Evolutionary conservation across 495 filamentous ascomycete genomes (phyloP).

Genomic region (Hypoxylon intermedium): DNA sequence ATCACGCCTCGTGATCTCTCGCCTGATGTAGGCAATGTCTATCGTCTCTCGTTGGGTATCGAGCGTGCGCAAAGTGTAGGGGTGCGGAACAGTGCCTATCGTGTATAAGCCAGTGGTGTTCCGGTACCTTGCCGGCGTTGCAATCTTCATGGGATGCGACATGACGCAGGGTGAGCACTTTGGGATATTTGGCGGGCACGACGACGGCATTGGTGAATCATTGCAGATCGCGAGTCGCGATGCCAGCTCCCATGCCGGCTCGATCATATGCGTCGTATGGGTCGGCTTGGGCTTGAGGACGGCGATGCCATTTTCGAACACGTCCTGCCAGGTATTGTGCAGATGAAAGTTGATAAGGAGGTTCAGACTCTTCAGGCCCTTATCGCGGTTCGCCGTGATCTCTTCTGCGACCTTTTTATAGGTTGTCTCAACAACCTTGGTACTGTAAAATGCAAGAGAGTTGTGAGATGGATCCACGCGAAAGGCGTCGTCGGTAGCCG

Average conservation of each 20-base stretch:
- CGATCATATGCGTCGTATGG: conserved; percentile 73
- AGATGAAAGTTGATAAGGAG: conserved; percentile 85
- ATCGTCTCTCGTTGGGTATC: conserved; percentile 57
- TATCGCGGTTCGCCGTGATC: conserved; percentile 57
- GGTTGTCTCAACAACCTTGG: conserved; percentile 60
- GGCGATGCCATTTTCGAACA: conserved; percentile 74
- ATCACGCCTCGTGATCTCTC: conserved; percentile 75
- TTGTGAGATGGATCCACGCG: conserved; percentile 66
- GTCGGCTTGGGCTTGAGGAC: conserved; percentile 78
- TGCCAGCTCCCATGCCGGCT: conserved; percentile 74
- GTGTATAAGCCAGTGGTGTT: conserved; percentile 74
- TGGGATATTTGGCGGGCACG: conserved; percentile 84
- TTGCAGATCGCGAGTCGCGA: conserved; percentile 76
- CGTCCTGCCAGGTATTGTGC: conserved; percentile 82
- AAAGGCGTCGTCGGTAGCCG: conserved; percentile 66
- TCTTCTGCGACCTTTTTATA: conserved; percentile 74
- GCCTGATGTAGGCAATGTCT: conserved; percentile 72
- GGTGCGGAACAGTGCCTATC: conserved; percentile 88
- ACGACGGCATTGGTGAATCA: conserved; percentile 68
- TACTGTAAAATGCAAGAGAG: conserved; percentile 81
- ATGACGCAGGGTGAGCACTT: conserved; percentile 77
- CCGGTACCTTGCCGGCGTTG: conserved; percentile 63
- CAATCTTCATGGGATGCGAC: conserved; percentile 62
- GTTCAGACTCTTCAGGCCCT: conserved; percentile 68
- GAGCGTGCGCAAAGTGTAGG: conserved; percentile 78